These are phyloP conservation scores for Corylus americana DNA, from an alignment of 306 rosid genomes.

Conservation along the genomic window DNA sequence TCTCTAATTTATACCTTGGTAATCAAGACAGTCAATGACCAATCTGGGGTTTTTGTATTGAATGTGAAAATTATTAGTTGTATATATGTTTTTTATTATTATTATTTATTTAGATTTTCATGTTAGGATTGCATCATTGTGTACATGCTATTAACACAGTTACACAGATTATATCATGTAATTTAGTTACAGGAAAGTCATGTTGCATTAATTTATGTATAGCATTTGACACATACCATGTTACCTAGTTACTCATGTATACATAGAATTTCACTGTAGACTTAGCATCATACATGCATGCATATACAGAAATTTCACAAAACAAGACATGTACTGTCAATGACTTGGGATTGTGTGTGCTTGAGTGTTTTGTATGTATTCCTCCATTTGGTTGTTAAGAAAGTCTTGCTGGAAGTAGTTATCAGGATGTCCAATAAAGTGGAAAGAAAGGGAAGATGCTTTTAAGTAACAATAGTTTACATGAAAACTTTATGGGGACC, in stretches of 20 bases:
- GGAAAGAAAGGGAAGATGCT: not conserved
- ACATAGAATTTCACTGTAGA: not conserved
- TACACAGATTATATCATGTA: not conserved
- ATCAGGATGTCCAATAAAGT: not conserved
- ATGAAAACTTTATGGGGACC: not conserved
- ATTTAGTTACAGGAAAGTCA: too few species aligned
- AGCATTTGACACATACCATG: not conserved
- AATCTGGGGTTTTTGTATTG: not conserved
- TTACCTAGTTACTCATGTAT: not conserved
- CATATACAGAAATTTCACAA: not conserved
- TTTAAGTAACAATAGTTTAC: not conserved
- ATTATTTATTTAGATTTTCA: not conserved
- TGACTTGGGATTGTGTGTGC: not conserved
- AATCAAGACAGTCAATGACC: not conserved
- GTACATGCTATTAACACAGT: not conserved
- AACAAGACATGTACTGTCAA: not conserved
- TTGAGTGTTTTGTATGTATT: not conserved
- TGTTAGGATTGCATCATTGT: not conserved
- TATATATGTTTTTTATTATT: not conserved
- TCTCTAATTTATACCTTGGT: constrained; percentile 7
- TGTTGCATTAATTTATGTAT: not conserved
- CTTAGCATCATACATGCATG: not conserved
- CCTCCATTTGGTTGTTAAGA: not conserved
- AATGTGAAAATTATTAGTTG: not conserved
- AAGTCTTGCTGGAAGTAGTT: not conserved